Evolutionary conservation across 2,329 filamentous ascomycete genomes (phyloP).

Genomic region (Dothistroma septosporum): DNA sequence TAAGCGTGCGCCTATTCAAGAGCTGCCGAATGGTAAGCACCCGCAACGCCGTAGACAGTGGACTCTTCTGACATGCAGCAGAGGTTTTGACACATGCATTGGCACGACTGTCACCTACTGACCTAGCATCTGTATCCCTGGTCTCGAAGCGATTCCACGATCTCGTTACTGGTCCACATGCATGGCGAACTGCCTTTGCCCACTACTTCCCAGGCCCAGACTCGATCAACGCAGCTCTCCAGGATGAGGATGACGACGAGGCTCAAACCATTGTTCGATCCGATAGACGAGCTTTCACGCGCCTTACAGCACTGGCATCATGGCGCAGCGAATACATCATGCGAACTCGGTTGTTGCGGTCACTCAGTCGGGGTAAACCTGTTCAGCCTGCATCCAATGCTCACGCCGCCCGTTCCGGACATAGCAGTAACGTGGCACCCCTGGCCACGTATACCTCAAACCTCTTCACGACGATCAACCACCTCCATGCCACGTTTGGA

Average conservation of each 20-base stretch:
- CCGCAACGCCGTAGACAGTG: not conserved
- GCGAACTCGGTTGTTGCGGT: constrained; percentile 76
- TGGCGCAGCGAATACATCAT: constrained; percentile 96
- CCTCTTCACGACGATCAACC: constrained; percentile 71
- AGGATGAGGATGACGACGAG: constrained; percentile 45
- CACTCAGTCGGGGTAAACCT: constrained; percentile 77
- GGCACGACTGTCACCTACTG: constrained; percentile 82
- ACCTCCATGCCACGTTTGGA: constrained; percentile 73
- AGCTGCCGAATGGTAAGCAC: constrained; percentile 75
- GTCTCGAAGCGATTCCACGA: constrained; percentile 84
- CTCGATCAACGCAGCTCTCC: constrained; percentile 42
- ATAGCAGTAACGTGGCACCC: constrained; percentile 64
- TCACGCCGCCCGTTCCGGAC: constrained; percentile 50
- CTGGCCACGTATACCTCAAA: constrained; percentile 84
- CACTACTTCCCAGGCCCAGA: constrained; percentile 81
- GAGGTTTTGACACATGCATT: constrained; percentile 89
- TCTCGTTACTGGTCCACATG: constrained; percentile 84
- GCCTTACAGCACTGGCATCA: constrained; percentile 77
- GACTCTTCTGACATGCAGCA: constrained; percentile 40
- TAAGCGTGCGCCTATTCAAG: constrained; percentile 48
- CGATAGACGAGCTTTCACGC: constrained; percentile 73
- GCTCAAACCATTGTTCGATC: constrained; percentile 57
- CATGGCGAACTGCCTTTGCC: constrained; percentile 88
- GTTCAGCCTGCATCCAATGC: constrained; percentile 50
- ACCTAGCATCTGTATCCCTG: constrained; percentile 74